Conservation (phyloP, 2,329 filamentous ascomycete genomes). For the Colletotrichum echinochloae region DNA sequence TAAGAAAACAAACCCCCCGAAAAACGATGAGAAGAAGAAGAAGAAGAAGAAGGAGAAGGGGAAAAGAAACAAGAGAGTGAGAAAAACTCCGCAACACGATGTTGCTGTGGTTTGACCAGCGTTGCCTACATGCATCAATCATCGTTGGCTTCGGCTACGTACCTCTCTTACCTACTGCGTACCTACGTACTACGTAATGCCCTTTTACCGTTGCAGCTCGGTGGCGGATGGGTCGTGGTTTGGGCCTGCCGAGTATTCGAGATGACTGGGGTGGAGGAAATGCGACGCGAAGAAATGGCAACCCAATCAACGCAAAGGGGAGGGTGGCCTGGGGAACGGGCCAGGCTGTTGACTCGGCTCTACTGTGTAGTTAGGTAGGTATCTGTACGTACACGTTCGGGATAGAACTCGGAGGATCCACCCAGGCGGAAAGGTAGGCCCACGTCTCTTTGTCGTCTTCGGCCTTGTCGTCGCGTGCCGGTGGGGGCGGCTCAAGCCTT, state of each 20-base stretch:
- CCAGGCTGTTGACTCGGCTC: slow-evolving; percentile 36
- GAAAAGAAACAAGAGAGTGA: neutral
- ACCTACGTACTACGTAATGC: neutral
- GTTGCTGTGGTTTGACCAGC: neutral
- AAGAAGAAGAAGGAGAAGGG: no score
- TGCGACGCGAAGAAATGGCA: slow-evolving; percentile 21
- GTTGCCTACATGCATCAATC: neutral
- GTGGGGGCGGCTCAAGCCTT: slow-evolving; percentile 27
- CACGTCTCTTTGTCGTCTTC: slow-evolving; percentile 4
- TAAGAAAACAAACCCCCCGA: no score
- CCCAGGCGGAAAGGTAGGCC: neutral
- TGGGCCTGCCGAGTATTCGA: slow-evolving; percentile 16
- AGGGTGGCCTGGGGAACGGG: slow-evolving; percentile 4
- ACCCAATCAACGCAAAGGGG: slow-evolving; percentile 2
- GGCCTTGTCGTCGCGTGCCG: slow-evolving; percentile 23
- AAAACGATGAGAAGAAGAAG: no score
- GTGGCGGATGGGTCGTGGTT: slow-evolving; percentile 11
- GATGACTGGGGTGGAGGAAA: neutral
- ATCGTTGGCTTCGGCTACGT: slow-evolving; percentile 13
- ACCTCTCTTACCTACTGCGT: neutral
- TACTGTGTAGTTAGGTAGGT: no score
- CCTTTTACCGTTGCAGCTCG: neutral
- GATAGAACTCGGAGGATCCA: slow-evolving; percentile 23
- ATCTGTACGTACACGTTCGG: no score
- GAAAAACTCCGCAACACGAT: neutral